phyloP scores from a whole-genome alignment of 108 stramenopile genomes.

The Cyclostephanos invisitatus region DNA sequence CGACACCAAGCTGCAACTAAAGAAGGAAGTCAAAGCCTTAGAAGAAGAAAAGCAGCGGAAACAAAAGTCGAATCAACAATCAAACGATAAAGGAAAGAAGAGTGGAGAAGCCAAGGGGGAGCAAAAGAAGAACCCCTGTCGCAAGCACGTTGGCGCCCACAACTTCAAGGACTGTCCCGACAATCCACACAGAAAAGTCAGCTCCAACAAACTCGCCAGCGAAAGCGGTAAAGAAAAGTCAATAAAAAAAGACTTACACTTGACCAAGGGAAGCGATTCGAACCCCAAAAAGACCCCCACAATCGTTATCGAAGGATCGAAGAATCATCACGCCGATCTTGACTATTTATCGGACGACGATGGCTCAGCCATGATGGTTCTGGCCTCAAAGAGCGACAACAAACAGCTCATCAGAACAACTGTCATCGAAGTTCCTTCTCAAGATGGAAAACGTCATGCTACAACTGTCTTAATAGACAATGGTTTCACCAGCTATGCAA shows the following conservation, averaged over 20 bases:
- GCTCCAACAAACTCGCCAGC: too few relatives aligned
- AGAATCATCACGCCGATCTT: not conserved
- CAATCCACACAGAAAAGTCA: not conserved
- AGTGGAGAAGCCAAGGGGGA: not conserved
- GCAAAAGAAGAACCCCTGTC: not conserved
- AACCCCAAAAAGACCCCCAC: not conserved
- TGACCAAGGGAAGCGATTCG: not conserved
- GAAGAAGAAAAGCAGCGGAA: too few relatives aligned
- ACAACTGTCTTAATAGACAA: not conserved
- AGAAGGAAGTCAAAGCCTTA: not conserved
- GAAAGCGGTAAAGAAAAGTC: not conserved
- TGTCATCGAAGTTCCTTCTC: not conserved
- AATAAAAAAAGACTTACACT: constrained; percentile 7
- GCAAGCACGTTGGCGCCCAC: constrained; percentile 14
- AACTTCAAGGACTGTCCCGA: constrained; percentile 15
- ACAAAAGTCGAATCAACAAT: constrained; percentile 2
- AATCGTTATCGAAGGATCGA: not conserved
- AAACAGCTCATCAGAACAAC: not conserved
- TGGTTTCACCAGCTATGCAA: too few relatives aligned
- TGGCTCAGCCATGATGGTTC: too few relatives aligned
- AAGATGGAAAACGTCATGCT: not conserved
- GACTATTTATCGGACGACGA: too few relatives aligned
- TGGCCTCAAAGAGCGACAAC: not conserved
- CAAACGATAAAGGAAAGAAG: constrained; percentile 2
- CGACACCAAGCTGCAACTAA: not conserved